Percentiles rank a stretch among this genome's conserved stretches.
These are phyloP conservation scores for Gnomoniopsis sp. DNA, from an alignment of 2,329 filamentous ascomycete species.

Conservation along the genomic window DNA sequence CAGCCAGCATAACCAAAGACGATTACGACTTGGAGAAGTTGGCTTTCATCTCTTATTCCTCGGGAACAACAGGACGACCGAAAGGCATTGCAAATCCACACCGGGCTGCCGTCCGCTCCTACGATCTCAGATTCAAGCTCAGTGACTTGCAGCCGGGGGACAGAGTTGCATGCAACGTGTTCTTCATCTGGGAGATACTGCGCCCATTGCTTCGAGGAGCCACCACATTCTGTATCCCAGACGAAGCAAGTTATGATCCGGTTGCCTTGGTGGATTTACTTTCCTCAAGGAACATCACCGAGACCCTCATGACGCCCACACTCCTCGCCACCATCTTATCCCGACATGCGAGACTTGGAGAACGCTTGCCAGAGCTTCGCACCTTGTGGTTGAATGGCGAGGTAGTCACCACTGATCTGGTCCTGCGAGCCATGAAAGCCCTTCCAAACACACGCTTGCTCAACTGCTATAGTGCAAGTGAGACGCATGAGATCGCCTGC, in stretches of 20 bases:
- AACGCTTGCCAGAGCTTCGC: conserved; percentile 61
- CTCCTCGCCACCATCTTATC: conserved; percentile 71
- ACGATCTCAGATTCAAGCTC: conserved; percentile 67
- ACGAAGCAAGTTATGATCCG: conserved; percentile 75
- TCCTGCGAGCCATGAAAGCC: conserved; percentile 62
- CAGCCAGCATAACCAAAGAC: conserved; percentile 38
- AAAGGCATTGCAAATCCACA: conserved; percentile 82
- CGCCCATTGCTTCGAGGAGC: conserved; percentile 73
- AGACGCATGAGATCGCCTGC: conserved; percentile 77
- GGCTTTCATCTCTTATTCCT: conserved; percentile 78
- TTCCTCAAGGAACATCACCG: conserved; percentile 62
- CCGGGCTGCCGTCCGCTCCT: conserved; percentile 69
- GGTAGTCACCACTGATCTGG: conserved; percentile 76
- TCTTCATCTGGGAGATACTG: conserved; percentile 83
- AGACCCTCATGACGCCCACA: conserved; percentile 82
- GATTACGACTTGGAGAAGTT: conserved; percentile 70
- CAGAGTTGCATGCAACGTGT: conserved; percentile 82
- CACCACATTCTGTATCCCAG: conserved; percentile 71
- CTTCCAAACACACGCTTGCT: conserved; percentile 68
- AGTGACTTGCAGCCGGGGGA: conserved; percentile 69
- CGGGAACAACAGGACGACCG: conserved; percentile 73
- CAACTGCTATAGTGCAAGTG: conserved; percentile 79
- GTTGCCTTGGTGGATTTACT: conserved; percentile 70
- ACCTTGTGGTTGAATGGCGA: conserved; percentile 77
- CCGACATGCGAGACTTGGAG: conserved; percentile 62